These are phyloP conservation scores for Neurospora discreta DNA, from an alignment of 495 filamentous ascomycete species.

Conservation along the genomic window DNA sequence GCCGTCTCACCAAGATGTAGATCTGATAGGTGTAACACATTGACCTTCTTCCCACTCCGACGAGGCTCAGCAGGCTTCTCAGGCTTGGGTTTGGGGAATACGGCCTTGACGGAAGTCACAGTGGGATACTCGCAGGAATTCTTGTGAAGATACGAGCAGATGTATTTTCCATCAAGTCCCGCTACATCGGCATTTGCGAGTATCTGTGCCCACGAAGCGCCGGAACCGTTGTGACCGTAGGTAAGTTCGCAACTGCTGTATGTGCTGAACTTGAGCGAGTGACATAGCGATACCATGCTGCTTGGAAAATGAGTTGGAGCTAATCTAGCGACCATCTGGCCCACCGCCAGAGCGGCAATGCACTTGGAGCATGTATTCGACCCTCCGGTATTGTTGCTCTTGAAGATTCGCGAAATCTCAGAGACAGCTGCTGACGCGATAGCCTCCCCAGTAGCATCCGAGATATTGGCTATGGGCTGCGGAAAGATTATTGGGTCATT, in stretches of 20 bases:
- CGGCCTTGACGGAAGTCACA: constrained; percentile 32
- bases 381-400: constrained; percentile 19
- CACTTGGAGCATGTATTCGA: constrained; percentile 42
- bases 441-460: constrained; percentile 25
- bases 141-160: constrained; percentile 40
- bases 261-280: constrained; percentile 29
- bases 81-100: constrained; percentile 49
- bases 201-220: constrained; percentile 48
- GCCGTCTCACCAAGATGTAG: constrained; percentile 34
- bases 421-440: constrained; percentile 28
- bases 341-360: constrained; percentile 37
- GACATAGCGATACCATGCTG: constrained; percentile 41
- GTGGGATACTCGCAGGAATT: constrained; percentile 38
- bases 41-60: constrained; percentile 41
- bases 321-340: constrained; percentile 36
- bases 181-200: constrained; percentile 42
- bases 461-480: constrained; percentile 28
- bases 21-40: constrained; percentile 50
- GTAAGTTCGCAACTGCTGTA: constrained; percentile 34
- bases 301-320: constrained; percentile 38
- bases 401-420: constrained; percentile 37
- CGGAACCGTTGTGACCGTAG: constrained; percentile 36
- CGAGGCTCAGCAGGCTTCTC: constrained; percentile 27
- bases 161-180: constrained; percentile 46
- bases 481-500: constrained; percentile 43